Conservation (phyloP, 257 asterid genomes). For the Ehretia macrophylla region DNA sequence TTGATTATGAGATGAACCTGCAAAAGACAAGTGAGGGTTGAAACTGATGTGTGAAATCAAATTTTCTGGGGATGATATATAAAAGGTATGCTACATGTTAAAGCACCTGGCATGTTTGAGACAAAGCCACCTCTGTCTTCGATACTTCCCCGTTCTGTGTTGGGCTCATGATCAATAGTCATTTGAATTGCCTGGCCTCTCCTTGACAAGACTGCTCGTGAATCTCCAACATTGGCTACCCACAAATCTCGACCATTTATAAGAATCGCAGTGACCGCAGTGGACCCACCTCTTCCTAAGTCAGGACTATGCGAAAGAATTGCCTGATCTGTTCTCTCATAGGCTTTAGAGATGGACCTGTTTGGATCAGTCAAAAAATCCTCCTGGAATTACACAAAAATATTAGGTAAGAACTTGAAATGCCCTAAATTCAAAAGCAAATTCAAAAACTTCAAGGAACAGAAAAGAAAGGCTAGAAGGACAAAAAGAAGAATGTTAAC, state of each 20-base stretch:
- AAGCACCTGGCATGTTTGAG: conserved; percentile 93
- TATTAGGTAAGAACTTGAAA: not conserved
- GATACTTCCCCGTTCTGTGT: conserved; percentile 73
- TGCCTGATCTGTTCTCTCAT: conserved; percentile 81
- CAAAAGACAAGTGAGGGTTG: not conserved
- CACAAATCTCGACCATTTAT: conserved; percentile 52
- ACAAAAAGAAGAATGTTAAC: too few species aligned
- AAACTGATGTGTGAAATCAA: not conserved
- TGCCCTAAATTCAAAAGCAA: too few species aligned
- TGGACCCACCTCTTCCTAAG: conserved; percentile 92
- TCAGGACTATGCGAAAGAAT: conserved; percentile 79
- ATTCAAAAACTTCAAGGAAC: too few species aligned
- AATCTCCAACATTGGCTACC: conserved; percentile 97
- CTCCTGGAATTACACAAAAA: conserved; percentile 44
- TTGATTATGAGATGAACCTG: too few species aligned
- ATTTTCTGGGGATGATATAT: too few species aligned
- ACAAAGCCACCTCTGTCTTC: conserved; percentile 89
- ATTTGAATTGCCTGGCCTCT: conserved; percentile 80
- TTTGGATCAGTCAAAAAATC: conserved; percentile 70
- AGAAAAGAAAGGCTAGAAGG: not conserved
- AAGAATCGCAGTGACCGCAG: conserved; percentile 90
- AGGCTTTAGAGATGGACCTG: conserved; percentile 62
- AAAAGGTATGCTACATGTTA: conserved; percentile 1
- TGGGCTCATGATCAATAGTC: conserved; percentile 86
- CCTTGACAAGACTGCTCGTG: conserved; percentile 80